Percentiles rank a stretch among this genome's conserved stretches.
Evolutionary conservation across 1,139 yeast genomes (phyloP).

Genomic region (Debaryomyces robertsiae): DNA sequence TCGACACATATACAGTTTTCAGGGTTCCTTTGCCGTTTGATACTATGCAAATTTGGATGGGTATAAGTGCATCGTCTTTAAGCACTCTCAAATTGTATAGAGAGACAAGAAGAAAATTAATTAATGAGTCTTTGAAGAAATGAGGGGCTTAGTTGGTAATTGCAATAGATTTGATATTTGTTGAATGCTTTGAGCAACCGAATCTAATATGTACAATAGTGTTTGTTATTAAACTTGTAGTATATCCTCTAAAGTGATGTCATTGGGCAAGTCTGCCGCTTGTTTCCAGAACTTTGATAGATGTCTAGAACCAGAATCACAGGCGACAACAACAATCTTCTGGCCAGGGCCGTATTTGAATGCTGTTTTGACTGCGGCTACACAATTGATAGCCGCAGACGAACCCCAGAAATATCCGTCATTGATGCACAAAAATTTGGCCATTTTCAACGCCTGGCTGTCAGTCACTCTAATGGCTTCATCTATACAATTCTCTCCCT

Average conservation of each 20-base stretch:
- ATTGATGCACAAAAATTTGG: conserved; percentile 71
- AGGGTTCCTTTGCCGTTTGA: conserved; percentile 41
- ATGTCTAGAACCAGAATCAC: conserved; percentile 92
- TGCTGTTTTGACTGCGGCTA: conserved; percentile 79
- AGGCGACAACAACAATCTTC: conserved; percentile 80
- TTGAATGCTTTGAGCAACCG: no score
- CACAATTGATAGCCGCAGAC: conserved; percentile 90
- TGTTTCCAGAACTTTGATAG: conserved; percentile 88
- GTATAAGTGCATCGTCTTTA: conserved; percentile 44
- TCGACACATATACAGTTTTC: conserved; percentile 50
- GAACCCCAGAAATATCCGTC: conserved; percentile 94
- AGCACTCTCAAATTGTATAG: conserved; percentile 45
- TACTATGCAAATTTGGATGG: conserved; percentile 53
- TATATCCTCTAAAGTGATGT: conserved; percentile 36
- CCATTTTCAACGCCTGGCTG: conserved; percentile 83
- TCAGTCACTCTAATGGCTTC: conserved; percentile 81
- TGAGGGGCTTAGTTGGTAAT: background rate
- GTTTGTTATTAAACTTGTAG: conserved; percentile 12
- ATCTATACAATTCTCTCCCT: conserved; percentile 71
- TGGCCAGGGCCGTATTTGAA: conserved; percentile 60
- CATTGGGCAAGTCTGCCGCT: conserved; percentile 44
- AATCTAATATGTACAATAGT: conserved; percentile 4
- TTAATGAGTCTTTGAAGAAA: conserved; percentile 19
- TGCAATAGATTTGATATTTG: background rate
- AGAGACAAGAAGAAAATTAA: conserved; percentile 37